These are phyloP conservation scores for Auriscalpium orientale DNA, from an alignment of 768 basidiomycete genomes.

Conservation along the genomic window DNA sequence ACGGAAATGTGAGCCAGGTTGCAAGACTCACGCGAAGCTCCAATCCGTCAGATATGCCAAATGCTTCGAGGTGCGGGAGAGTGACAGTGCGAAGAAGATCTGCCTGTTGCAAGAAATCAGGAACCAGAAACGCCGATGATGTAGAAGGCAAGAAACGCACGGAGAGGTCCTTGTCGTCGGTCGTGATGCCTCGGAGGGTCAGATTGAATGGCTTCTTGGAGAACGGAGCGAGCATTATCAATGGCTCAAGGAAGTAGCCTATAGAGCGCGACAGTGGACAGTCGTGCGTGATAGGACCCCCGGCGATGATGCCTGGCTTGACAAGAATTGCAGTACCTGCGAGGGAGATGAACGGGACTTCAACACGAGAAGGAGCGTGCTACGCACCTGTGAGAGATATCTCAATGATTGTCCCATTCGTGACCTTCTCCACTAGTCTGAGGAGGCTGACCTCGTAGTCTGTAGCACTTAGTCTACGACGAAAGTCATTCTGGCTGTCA, in stretches of 20 bases:
- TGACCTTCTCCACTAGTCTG: slow-evolving; percentile 80
- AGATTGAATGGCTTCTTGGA: slow-evolving; percentile 79
- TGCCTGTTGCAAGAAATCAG: slow-evolving; percentile 38
- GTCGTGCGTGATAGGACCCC: slow-evolving; percentile 76
- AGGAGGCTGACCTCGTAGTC: slow-evolving; percentile 92
- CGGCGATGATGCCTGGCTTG: slow-evolving; percentile 87
- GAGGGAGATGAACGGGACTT: neutral
- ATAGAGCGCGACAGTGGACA: slow-evolving; percentile 84
- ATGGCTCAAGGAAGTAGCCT: slow-evolving; percentile 90
- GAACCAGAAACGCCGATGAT: neutral
- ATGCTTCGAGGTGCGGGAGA: slow-evolving; percentile 82
- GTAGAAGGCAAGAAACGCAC: slow-evolving; percentile 34
- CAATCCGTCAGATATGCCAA: slow-evolving; percentile 84
- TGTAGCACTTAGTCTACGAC: slow-evolving; percentile 20
- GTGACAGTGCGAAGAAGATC: slow-evolving; percentile 88
- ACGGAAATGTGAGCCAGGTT: neutral
- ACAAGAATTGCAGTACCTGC: slow-evolving; percentile 86
- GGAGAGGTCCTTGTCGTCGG: slow-evolving; percentile 87
- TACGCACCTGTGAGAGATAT: slow-evolving; percentile 87
- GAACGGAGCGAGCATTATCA: slow-evolving; percentile 88
- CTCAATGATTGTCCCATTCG: slow-evolving; percentile 91
- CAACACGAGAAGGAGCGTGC: neutral
- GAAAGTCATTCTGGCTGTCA: neutral
- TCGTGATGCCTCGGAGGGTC: slow-evolving; percentile 84
- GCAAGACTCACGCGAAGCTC: slow-evolving; percentile 64